Base-by-base conservation (phyloP, 2,329 filamentous ascomycete species). In the Exophiala lecanii-corni region DNA sequence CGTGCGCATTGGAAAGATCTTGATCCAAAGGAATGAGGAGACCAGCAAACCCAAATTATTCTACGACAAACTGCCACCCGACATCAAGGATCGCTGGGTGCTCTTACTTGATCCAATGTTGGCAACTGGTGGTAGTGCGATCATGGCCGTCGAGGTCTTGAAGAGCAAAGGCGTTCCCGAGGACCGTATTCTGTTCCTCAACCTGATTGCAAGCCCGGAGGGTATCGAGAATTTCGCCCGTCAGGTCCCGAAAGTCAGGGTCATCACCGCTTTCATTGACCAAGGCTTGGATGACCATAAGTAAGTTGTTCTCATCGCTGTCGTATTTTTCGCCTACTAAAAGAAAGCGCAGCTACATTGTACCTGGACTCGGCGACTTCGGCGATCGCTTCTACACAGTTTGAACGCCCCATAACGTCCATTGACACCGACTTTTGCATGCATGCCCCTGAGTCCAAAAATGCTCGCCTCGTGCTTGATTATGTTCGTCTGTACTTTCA, bases 21-120 rank as follows among this genome's bases (percentile, higher is more conserved):
- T 98, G 57, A 98, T 98, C 59, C 92, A 98, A 69, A 76, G 92
- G 43, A 92, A 98, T 57, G 92, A 98, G 67, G 92, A 97, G 69
- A 97, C 92, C 1, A 78, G 84, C 41, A 79, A 84, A 70, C 92
- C 92, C 9, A 92, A 89, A 65, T 76, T 98, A 9, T 98, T 97
- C 67, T 98, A 97, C 67, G 91, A 97, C 59, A 98, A 98, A 71
- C 76, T 98, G 26, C 92, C 92, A 5, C 84, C 88, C 61, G 92
- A 98, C 62, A 96, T 98, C 64, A 79, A 85, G 17, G 78, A 91
- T 41, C 75, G 92, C 64, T 98, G 92, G 89, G 91, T 96, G 25
- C 71, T 98, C 47, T 73, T 98, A 33, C 70, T 98, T 34, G 92
- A 98, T 62, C 92, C 92, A n/a, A 98, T 98, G 92, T 89, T 98